Evolutionary conservation across 331 rosid genomes (phyloP), one percentile per base, ranked within the genome.

Genomic region (Erythrophleum ivorense): DNA sequence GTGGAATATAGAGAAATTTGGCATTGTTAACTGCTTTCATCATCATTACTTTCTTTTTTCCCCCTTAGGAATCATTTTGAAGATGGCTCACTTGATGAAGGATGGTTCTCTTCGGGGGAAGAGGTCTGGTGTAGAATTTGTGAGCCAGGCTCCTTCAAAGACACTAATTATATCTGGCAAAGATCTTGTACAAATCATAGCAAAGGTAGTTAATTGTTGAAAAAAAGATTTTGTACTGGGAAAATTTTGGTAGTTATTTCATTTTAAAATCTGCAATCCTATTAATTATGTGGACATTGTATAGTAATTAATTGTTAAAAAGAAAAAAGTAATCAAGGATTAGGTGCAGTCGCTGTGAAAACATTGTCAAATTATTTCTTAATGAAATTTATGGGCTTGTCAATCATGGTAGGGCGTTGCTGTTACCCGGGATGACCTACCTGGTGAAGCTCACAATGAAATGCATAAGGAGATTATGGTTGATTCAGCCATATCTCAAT

Each of bases 111-210:
- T 84, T 16, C 88, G 83, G 18, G 98, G 92, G 74, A 94, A 87
- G 83, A 94, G 85, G 85, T 65, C 95, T 86, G 59, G 75, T 79
- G 88, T 78, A 80, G 98, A 91, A 46, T 85, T 86, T 53, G 71
- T 86, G 73, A 88, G 82, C 94, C 91, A 91, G 94, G 88, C 95
- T 80, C 95, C 94, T 79, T 81, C 80, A 36, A 91, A 86, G 93
- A 91, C 84, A 59, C 82, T 92, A 43, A 86, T 87, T 78, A 91
- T 96, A 86, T 86, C 89, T 70, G 87, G 90, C 81, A 83, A 90
- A 73, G 97, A 96, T 45, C 89, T 96, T 80, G 99, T 96, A 66
- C 98, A 96, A 91, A 88, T 96, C 81, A 79, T 82, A 48, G 97
- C 99, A 58, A 90, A 94, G 98, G 99, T 96, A 62, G n/a, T 33